Evolutionary conservation across 495 filamentous ascomycete genomes (phyloP), one percentile per base, ranked within the genome.

Genomic region (Aspergillus affinis): DNA sequence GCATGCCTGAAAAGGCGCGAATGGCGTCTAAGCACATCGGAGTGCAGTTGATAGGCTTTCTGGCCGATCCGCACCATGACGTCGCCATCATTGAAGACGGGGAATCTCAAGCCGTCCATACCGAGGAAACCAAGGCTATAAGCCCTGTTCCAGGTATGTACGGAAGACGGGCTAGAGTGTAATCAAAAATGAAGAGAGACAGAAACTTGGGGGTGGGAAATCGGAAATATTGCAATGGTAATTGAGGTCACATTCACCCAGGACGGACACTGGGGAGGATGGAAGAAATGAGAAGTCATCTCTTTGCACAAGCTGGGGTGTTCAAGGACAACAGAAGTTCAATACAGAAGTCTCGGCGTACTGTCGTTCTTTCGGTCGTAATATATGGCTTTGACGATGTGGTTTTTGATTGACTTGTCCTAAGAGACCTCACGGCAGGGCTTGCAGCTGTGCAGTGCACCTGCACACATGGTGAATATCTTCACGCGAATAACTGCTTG

Each of bases 41-140:
- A 62, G 54, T 78, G 75, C 15, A 80, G 65, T 15, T 66, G 64
- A 57, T 75, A 80, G 13, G 60, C 48, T 7, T 68, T 64, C n/a
- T 68, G 60, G 4, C 63, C 44, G n/a, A 78, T 67, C 30, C 59
- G 54, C 53, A 80, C 68, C 23, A 61, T 55, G 13, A 80, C 70
- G 63, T 80, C 71, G 13, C 72, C 75, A 50, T 78, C 74, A 45
- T 15, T 44, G 53, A 70, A 79, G 10, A 48, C 3, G 1, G 75
- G 75, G 32, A 72, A 73, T 21, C 32, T 15, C 20, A 36, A 20
- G 36, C 15, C 13, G 30, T 45, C 51, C 64, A 66, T 66, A 9
- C 9, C 41, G n/a, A 20, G 32, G 17, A 26, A 23, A 19, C 12
- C 19, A 9, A 20, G 47, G 47, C 47, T 19, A 21, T 15, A 49